phyloP scores from a whole-genome alignment of 345 rosid genomes.

The Conringia planisiliqua region DNA sequence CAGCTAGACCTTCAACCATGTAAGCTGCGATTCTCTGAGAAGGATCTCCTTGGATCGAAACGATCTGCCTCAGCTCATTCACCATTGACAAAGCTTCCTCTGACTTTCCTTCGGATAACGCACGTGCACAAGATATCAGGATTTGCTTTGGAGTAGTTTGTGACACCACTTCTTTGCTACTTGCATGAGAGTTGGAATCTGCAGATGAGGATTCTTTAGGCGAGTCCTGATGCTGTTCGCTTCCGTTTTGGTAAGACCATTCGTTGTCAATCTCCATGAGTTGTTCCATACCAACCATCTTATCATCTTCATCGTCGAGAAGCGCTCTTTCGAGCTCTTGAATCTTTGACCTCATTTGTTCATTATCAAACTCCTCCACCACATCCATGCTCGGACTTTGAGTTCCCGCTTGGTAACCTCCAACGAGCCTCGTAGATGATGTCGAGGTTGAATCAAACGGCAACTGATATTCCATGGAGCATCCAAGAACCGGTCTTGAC shows the following conservation, averaged over 20 bases:
- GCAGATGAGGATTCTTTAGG: conserved; percentile 82
- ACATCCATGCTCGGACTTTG: conserved; percentile 54
- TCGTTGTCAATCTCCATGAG: conserved; percentile 82
- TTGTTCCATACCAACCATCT: conserved; percentile 38
- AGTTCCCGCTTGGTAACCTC: conserved; percentile 37
- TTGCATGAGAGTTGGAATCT: conserved; percentile 69
- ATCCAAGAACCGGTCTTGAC: conserved; percentile 46
- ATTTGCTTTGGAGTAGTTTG: conserved; percentile 60
- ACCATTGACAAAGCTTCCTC: conserved; percentile 63
- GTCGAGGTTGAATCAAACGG: conserved; percentile 38
- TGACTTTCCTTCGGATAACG: conserved; percentile 60
- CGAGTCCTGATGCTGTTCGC: conserved; percentile 55
- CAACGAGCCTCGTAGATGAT: conserved; percentile 21
- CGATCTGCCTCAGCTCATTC: conserved; percentile 67
- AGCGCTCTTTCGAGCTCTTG: conserved; percentile 86
- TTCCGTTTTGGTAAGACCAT: conserved; percentile 60
- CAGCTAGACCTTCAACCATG: conserved; percentile 98
- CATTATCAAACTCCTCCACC: conserved; percentile 53
- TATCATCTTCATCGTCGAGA: conserved; percentile 67
- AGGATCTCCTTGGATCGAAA: conserved; percentile 94
- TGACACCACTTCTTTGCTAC: conserved; percentile 60
- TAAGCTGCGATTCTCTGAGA: conserved; percentile 92
- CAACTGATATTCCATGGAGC: conserved; percentile 40
- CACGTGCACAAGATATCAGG: conserved; percentile 74
- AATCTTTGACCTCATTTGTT: conserved; percentile 67